Conservation (phyloP, 352 stramenopile species). For the Phytophthora syringae region DNA sequence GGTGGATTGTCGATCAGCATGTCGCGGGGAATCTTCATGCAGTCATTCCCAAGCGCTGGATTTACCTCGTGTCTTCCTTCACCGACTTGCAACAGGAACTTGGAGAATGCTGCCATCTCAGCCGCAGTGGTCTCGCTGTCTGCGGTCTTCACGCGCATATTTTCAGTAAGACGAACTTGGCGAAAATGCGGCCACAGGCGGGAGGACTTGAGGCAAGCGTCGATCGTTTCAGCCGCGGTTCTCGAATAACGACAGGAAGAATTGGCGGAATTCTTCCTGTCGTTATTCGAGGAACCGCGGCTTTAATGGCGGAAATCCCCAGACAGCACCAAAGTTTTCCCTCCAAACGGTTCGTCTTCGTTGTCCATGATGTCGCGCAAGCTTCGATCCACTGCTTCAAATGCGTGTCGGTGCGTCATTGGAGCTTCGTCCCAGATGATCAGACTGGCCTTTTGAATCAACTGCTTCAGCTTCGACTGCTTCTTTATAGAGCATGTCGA, state of each 20-base stretch:
- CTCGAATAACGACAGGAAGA: slow-evolving; percentile 19
- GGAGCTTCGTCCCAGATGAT: too few species aligned
- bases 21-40: not conserved
- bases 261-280: too few species aligned
- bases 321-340: slow-evolving; percentile 33
- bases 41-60: not conserved
- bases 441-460: too few species aligned
- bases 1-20: slow-evolving; percentile 6
- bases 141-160: not conserved
- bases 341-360: slow-evolving; percentile 27
- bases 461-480: too few species aligned
- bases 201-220: slow-evolving; percentile 2
- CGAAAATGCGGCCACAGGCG: not conserved
- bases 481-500: too few species aligned
- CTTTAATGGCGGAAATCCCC: slow-evolving; percentile 33
- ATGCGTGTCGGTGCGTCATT: too few species aligned
- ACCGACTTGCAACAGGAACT: not conserved
- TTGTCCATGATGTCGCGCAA: slow-evolving; percentile 20
- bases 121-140: not conserved
- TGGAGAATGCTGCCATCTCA: slow-evolving; percentile 2
- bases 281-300: too few species aligned
- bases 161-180: slow-evolving; percentile 4
- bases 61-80: slow-evolving; percentile 5
- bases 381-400: slow-evolving; percentile 34
- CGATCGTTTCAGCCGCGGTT: slow-evolving; percentile 7